A percentile compares a stretch with the other conserved stretches of the same genome.
Conservation (phyloP, 768 basidiomycete species). For the Phallus indusiatus region DNA sequence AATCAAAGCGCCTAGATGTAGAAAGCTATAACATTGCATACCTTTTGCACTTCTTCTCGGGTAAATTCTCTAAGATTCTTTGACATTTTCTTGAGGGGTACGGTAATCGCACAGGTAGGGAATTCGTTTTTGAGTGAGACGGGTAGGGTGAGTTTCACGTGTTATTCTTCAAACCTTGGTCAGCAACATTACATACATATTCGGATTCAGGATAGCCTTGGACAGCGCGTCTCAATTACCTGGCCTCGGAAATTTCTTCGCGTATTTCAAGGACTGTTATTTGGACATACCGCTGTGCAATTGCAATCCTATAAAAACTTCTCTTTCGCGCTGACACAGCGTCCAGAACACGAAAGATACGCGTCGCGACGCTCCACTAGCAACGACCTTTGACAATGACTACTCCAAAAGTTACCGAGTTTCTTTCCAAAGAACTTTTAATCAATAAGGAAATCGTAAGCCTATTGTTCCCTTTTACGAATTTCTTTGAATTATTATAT, state of each 20-base stretch:
- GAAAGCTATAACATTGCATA: constrained; percentile 20
- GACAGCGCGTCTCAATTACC: no score
- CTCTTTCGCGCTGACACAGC: no score
- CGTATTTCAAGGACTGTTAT: no score
- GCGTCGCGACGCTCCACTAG: background rate
- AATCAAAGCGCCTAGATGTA: background rate
- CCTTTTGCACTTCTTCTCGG: constrained; percentile 66
- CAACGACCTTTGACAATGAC: background rate
- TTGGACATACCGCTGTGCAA: no score
- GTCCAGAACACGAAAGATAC: background rate
- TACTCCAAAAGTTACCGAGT: constrained; percentile 23
- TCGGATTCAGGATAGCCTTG: no score
- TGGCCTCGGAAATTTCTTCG: no score
- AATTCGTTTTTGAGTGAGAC: no score
- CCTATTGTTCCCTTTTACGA: background rate
- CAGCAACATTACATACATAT: no score
- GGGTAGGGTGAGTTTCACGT: no score
- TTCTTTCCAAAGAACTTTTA: constrained; percentile 37
- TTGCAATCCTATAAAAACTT: no score
- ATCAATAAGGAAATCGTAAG: constrained; percentile 36
- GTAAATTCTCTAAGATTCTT: constrained; percentile 38
- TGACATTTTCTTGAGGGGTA: constrained; percentile 15
- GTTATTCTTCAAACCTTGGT: background rate
- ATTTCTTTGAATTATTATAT: background rate
- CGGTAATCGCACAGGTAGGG: constrained; percentile 15